Percentiles rank a stretch among this genome's conserved stretches.
Evolutionary conservation across 202 grass and related monocot species (phyloP).

Genomic region (Bolboschoenoplectus hybrid): DNA sequence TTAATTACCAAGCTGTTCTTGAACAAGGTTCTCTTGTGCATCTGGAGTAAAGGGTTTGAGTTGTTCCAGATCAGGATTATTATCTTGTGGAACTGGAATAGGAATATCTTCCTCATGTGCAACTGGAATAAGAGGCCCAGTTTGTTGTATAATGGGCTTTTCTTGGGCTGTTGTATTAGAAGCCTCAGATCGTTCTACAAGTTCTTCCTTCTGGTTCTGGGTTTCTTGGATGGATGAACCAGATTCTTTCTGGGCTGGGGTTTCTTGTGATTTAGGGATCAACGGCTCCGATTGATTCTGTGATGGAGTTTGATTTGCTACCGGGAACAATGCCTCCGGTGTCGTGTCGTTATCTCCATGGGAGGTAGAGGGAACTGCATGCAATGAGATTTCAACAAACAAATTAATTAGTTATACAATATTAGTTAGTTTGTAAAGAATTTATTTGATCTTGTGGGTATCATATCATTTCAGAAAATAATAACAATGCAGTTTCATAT

Average conservation of each 20-base stretch:
- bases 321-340: neutral
- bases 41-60: neutral
- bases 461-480: neutral
- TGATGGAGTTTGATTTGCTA: neutral
- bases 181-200: neutral
- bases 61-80: neutral
- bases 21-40: neutral
- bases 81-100: neutral
- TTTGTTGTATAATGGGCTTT: neutral
- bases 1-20: neutral
- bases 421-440: no score
- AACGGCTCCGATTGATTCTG: constrained; percentile 22
- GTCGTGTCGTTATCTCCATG: neutral
- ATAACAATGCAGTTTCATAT: neutral
- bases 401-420: no score
- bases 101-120: neutral
- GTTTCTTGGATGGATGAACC: constrained; percentile 7
- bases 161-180: neutral
- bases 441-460: no score
- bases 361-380: neutral
- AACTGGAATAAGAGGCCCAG: neutral
- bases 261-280: neutral
- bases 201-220: neutral
- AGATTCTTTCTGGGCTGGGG: neutral
- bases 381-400: neutral